phyloP scores from a whole-genome alignment of 768 basidiomycete species.

The Lentinula lateritia region DNA sequence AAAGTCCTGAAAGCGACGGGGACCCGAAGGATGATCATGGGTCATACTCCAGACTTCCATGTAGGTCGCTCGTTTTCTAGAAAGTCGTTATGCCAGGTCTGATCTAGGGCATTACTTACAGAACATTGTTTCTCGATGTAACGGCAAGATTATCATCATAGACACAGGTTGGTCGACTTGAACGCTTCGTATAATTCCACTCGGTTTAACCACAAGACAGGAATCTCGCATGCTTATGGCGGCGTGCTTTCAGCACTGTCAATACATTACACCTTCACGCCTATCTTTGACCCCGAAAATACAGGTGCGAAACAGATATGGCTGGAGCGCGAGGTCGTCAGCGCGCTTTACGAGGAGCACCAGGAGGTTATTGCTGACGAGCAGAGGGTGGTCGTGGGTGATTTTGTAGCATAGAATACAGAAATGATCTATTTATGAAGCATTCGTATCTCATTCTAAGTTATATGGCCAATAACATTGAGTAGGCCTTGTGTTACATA shows the following conservation, averaged over 20 bases:
- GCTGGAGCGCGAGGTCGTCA: conserved; percentile 61
- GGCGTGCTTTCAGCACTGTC: conserved; percentile 86
- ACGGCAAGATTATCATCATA: conserved; percentile 92
- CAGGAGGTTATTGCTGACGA: conserved; percentile 47
- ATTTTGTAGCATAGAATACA: conserved; percentile 20
- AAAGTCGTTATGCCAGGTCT: not conserved
- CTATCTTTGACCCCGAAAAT: conserved; percentile 30
- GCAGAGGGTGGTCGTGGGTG: conserved; percentile 39
- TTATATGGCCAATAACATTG: not conserved
- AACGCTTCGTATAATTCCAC: not conserved
- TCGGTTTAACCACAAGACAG: conserved; percentile 36
- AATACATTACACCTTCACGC: conserved; percentile 78
- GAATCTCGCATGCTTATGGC: conserved; percentile 96
- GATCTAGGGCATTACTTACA: conserved; percentile 19
- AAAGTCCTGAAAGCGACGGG: conserved; percentile 68
- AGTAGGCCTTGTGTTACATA: not conserved
- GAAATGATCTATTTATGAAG: not conserved
- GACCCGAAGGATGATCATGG: conserved; percentile 89
- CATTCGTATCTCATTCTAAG: not conserved
- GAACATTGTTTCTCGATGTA: conserved; percentile 81
- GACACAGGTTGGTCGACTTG: conserved; percentile 68
- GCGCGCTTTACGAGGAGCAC: conserved; percentile 54
- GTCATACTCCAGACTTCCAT: conserved; percentile 89
- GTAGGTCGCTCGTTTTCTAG: conserved; percentile 25
- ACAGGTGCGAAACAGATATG: conserved; percentile 34